Base-by-base conservation (phyloP, 495 filamentous ascomycete species). In the Beverwykella pulmonaria region DNA sequence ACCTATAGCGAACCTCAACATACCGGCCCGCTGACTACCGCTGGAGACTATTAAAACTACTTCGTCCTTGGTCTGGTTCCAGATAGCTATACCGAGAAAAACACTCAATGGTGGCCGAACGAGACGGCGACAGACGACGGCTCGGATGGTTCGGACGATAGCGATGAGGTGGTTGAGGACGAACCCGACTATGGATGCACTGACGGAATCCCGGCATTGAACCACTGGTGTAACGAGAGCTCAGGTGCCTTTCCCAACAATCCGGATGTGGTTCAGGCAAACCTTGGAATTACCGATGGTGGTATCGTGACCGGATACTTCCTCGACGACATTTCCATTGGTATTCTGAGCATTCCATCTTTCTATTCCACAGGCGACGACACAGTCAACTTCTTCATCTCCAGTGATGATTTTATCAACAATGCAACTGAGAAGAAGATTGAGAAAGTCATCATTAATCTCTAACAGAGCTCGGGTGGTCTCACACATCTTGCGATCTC, bases 291-390 rank as follows among this genome's bases (percentile, higher is more conserved):
- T 22, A 22, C 5, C 5, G 32, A 49, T 8, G 26, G 19, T 34
- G 67, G 61, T 20, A 17, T 76, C 1, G 68, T 82, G 14, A 75
- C 75, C 0, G 79, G 80, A 0, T 82, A 80, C 55, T 75, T 71
- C 61, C 72, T 77, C 0, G 66, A 77, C 32, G 58, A 77, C n/a
- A 69, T 73, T 12, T 71, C 64, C 0, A 71, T 76, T 0, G 81
- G 74, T 10, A 79, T 87, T 3, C 77, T 87, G 22, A 80, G 79
- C 52, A 79, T 86, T 53, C 81, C 82, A 2, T 80, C 59, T 61
- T 86, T 86, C 54, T 59, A 75, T n/a, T 71, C 74, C 30, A 70
- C 61, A 25, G 68, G 57, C 19, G 69, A 75, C 7, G 70, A 71
- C 32, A 73, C 75, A 27, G 47, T 61, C 5, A 72, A 75, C 17